Conservation (phyloP, 1,139 yeast genomes). For the Chernovozyma aurita region DNA sequence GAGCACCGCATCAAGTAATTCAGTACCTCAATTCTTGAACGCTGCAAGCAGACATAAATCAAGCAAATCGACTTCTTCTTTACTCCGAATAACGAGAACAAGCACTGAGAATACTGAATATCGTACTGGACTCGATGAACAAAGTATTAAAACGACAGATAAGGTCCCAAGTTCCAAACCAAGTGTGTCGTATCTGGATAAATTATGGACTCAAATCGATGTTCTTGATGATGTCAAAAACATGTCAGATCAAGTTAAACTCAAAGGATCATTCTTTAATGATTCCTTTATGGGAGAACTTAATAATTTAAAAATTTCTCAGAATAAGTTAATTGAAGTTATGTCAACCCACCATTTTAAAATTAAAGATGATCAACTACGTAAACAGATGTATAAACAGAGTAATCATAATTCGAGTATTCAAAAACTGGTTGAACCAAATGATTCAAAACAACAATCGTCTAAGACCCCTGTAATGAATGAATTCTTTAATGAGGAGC, state of each 20-base stretch:
- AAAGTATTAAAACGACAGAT: conserved; percentile 37
- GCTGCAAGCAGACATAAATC: conserved; percentile 2
- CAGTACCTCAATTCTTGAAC: conserved; percentile 2
- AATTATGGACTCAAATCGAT: conserved; percentile 84
- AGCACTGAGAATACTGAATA: conserved; percentile 21
- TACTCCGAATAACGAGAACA: conserved; percentile 20
- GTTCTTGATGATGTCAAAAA: conserved; percentile 75
- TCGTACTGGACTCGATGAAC: conserved; percentile 16
- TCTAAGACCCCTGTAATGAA: not conserved
- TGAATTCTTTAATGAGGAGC: conserved; percentile 17
- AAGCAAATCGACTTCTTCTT: conserved; percentile 4
- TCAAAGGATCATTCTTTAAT: conserved; percentile 59
- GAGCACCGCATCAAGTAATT: not conserved
- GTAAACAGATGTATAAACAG: conserved; percentile 20
- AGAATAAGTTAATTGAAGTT: conserved; percentile 53
- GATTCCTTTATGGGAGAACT: conserved; percentile 55
- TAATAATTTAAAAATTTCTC: conserved; percentile 52
- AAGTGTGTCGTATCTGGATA: conserved; percentile 59
- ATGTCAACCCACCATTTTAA: conserved; percentile 42
- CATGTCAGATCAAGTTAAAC: conserved; percentile 54
- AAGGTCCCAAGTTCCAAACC: conserved; percentile 47
- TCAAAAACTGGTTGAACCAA: not conserved
- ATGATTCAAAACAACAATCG: not conserved
- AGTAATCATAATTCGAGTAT: not conserved
- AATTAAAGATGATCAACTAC: conserved; percentile 15